Evolutionary conservation across 2,329 filamentous ascomycete genomes (phyloP).

Genomic region (Ceratocystis lukuohia): DNA sequence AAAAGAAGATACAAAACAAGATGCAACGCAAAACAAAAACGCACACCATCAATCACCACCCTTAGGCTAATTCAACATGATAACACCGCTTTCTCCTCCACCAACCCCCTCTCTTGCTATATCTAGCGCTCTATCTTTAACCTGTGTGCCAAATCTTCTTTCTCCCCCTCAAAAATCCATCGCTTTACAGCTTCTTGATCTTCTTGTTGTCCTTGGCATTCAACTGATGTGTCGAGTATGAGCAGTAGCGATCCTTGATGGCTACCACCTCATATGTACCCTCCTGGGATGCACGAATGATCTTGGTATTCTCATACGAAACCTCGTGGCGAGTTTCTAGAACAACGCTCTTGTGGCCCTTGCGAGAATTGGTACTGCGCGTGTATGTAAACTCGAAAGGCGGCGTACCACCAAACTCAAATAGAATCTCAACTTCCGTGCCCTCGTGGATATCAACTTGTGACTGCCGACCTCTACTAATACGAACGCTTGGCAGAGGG

Average conservation of each 20-base stretch:
- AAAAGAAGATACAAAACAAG: slow-evolving; percentile 13
- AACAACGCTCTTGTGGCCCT: slow-evolving; percentile 63
- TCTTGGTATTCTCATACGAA: slow-evolving; percentile 68
- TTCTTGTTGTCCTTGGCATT: slow-evolving; percentile 35
- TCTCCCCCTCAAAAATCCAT: neutral
- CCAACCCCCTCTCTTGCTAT: neutral
- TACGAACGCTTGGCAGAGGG: slow-evolving; percentile 77
- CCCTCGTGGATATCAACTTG: slow-evolving; percentile 94
- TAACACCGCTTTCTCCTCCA: neutral
- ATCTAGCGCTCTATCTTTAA: neutral
- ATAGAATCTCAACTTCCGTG: slow-evolving; percentile 80
- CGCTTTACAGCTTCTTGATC: slow-evolving; percentile 18
- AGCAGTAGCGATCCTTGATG: slow-evolving; percentile 87
- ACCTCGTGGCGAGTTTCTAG: slow-evolving; percentile 84
- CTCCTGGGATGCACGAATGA: slow-evolving; percentile 75
- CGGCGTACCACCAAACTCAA: slow-evolving; percentile 89
- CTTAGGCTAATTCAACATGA: neutral
- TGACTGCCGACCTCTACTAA: slow-evolving; percentile 68
- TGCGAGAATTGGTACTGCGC: slow-evolving; percentile 70
- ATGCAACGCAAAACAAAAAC: slow-evolving; percentile 9
- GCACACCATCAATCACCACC: neutral
- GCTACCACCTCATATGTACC: slow-evolving; percentile 95
- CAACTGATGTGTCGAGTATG: slow-evolving; percentile 61
- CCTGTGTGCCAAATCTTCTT: neutral
- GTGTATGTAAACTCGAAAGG: slow-evolving; percentile 98